Percentiles rank a stretch among this genome's conserved stretches.
phyloP scores from a whole-genome alignment of 2,329 filamentous ascomycete genomes.

The Ceratocystis colombiana region DNA sequence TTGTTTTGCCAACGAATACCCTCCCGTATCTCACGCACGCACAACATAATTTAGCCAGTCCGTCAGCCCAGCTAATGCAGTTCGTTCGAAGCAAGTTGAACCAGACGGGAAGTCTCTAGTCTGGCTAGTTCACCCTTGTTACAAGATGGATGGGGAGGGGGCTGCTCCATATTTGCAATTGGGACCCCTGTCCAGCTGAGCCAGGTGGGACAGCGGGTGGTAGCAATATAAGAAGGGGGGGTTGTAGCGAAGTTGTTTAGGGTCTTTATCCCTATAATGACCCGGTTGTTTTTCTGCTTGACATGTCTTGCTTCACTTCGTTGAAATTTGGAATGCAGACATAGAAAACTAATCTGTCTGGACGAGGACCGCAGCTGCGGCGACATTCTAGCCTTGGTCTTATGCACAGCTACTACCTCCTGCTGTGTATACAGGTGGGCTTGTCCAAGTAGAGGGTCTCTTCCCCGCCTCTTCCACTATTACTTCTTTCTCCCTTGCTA shows the following conservation, averaged over 20 bases:
- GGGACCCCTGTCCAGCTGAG: conserved; percentile 2
- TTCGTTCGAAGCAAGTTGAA: background rate
- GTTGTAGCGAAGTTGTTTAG: background rate
- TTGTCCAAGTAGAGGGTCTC: background rate
- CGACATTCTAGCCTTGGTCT: too few species aligned
- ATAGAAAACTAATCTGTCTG: background rate
- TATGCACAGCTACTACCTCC: too few species aligned
- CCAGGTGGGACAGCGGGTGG: background rate
- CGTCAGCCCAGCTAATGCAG: background rate
- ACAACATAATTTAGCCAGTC: background rate
- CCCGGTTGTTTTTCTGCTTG: background rate
- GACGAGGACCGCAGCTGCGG: background rate
- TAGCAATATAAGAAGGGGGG: too few species aligned
- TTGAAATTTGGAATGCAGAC: background rate
- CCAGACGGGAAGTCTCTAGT: too few species aligned
- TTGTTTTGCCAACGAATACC: background rate
- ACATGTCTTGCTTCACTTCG: background rate
- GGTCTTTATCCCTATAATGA: background rate
- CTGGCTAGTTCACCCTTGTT: too few species aligned
- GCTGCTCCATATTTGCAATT: conserved; percentile 1
- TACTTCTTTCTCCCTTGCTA: too few species aligned
- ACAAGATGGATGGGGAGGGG: too few species aligned
- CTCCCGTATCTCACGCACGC: background rate
- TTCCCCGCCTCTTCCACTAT: too few species aligned
- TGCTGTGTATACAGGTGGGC: background rate